Base-by-base conservation (phyloP, 108 stramenopile species). In the Ochromonas danica region DNA sequence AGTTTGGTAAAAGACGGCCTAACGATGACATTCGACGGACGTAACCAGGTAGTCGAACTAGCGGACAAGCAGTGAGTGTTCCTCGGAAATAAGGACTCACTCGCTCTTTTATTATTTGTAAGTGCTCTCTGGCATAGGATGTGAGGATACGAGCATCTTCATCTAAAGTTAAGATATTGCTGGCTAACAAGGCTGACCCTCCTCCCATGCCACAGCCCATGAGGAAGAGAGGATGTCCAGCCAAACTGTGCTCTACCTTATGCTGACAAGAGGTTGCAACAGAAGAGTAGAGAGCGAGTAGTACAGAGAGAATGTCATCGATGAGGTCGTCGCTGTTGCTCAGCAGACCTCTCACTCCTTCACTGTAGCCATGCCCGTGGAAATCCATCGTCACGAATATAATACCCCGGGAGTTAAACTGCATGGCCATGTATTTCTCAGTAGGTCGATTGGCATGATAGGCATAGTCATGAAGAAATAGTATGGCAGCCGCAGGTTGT, bases 391-490 rank as follows among this genome's bases (percentile, higher is more conserved):
- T 67, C 6, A 67, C 25, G 31, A 35, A 67, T 67, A 25, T 10
- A 6, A 67, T 67, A 67, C 25, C 25, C 6, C 35, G 17, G 3
- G 3, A 6, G 31, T 67, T 67, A 10, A 67, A 36, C 17, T 67
- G 31, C 25, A 14, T 36, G 3, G 30, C 63, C 17, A 67, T 14
- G 31, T 67, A 67, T 28, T 36, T 28, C 6, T 31, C 3, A 35
- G 63, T 22, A 14, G 63, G 63, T 22, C 63, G 63, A 67, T 67
- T 67, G 63, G 31, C 31, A 10, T 67, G 63, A 10, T 3, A 22
- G 31, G 3, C 63, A 36, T 67, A 67, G 63, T 25, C 63, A 36
- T 67, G 63, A 35, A 31, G 6, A 25, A 10, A 67, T 14, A 67
- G 25, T 36, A 67, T 25, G 31, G 25, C 45, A 51, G 45, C 45